Percentiles rank a stretch among this genome's conserved stretches.
phyloP scores from a whole-genome alignment of 2,329 filamentous ascomycete species.

The Hypoxylon sp. region DNA sequence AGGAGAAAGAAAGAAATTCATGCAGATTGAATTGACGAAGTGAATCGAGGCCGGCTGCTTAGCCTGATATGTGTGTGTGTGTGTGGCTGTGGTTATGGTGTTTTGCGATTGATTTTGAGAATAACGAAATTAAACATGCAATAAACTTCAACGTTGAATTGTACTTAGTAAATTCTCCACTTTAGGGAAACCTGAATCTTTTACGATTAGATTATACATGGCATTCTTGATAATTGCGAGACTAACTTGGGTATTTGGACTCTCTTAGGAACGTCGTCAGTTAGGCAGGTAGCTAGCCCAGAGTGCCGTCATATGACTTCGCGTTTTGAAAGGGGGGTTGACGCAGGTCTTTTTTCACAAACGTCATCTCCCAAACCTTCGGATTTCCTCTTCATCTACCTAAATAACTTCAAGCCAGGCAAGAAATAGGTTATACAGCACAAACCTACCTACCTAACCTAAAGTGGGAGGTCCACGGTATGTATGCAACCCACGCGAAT shows the following conservation, averaged over 20 bases:
- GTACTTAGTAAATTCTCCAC: slow-evolving; percentile 23
- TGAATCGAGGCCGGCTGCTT: slow-evolving; percentile 20
- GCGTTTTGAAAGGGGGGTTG: background rate
- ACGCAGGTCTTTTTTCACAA: background rate
- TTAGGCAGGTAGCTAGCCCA: background rate
- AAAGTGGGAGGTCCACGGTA: too few species aligned
- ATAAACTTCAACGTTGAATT: slow-evolving; percentile 1
- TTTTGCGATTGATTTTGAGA: slow-evolving; percentile 1
- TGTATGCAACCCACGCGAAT: background rate
- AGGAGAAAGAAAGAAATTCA: slow-evolving; percentile 28
- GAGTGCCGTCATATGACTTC: background rate
- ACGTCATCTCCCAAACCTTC: background rate
- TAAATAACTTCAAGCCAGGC: background rate
- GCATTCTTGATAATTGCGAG: too few species aligned
- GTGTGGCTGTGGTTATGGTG: background rate
- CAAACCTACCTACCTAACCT: too few species aligned
- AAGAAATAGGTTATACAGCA: background rate
- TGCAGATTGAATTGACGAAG: slow-evolving; percentile 41
- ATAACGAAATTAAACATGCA: background rate
- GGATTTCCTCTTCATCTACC: background rate
- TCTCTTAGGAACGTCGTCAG: too few species aligned
- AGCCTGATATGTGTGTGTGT: background rate
- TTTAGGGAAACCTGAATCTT: slow-evolving; percentile 14
- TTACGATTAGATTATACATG: background rate
- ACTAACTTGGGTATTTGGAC: too few species aligned